These are phyloP conservation scores for Papiliotrema terrestris DNA, from an alignment of 1,284 basidiomycete genomes.

Conservation along the genomic window DNA sequence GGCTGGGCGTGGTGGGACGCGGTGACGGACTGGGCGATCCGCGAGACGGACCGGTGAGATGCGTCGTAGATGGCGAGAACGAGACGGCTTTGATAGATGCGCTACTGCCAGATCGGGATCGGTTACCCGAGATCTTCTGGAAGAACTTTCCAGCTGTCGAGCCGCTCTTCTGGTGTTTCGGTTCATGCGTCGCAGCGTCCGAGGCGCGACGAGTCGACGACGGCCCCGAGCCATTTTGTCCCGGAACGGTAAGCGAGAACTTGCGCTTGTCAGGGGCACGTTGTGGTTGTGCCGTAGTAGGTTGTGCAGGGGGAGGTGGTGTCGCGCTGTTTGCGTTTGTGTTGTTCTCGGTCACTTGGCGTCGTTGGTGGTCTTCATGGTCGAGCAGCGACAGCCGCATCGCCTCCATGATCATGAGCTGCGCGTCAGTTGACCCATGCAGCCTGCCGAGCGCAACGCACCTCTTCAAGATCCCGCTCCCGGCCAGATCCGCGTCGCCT, in stretches of 20 bases:
- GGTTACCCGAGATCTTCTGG: conserved; percentile 24
- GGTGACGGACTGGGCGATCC: conserved; percentile 4
- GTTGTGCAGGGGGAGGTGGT: neutral
- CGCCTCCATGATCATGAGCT: conserved; percentile 99
- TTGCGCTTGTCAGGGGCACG: conserved; percentile 1
- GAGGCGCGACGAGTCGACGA: conserved; percentile 9
- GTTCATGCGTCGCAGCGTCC: neutral
- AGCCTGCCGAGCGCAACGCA: conserved; percentile 47
- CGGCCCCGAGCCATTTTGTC: neutral
- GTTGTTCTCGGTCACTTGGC: conserved; percentile 26
- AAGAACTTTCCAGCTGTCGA: conserved; percentile 31
- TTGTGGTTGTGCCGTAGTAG: neutral
- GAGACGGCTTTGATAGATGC: conserved; percentile 12
- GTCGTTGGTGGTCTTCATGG: conserved; percentile 59
- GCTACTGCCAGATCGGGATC: conserved; percentile 12
- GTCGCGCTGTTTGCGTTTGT: conserved; percentile 6
- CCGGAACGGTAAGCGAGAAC: conserved; percentile 6
- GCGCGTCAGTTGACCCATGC: conserved; percentile 2
- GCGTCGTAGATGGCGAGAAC: conserved; percentile 9
- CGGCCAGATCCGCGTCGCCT: conserved; percentile 51
- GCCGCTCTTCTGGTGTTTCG: conserved; percentile 6
- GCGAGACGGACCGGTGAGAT: neutral
- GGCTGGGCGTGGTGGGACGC: neutral
- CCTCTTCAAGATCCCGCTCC: conserved; percentile 83
- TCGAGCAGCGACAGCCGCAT: conserved; percentile 93